Evolutionary conservation across 371 early-diverging fungal genomes (phyloP).

Genomic region (Rhizopus sp.): DNA sequence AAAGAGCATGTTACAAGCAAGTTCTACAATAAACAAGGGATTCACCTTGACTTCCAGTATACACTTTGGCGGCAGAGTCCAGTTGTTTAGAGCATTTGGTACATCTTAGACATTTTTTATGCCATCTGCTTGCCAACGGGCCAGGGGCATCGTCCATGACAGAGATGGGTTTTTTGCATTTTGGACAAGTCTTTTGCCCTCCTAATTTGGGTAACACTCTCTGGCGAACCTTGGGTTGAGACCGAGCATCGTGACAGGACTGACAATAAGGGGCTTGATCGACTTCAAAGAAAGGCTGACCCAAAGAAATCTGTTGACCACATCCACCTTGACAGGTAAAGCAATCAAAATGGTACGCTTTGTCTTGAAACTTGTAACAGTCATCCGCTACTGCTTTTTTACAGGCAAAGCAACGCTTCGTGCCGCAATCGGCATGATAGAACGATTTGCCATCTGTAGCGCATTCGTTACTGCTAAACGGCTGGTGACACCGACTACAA

Average conservation of each 20-base stretch:
- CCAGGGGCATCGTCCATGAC: constrained; percentile 62
- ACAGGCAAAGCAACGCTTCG: constrained; percentile 16
- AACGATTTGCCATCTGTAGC: constrained; percentile 46
- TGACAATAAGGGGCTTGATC: constrained; percentile 14
- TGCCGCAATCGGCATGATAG: constrained; percentile 50
- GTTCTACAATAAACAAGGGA: constrained; percentile 52
- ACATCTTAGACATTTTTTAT: constrained; percentile 62
- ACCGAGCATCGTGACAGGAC: constrained; percentile 8
- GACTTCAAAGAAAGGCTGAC: constrained; percentile 21
- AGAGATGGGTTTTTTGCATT: constrained; percentile 51
- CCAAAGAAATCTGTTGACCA: constrained; percentile 2
- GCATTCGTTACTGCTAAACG: constrained; percentile 65
- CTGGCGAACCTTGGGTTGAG: background rate
- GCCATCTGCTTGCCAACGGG: constrained; percentile 61
- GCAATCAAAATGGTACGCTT: constrained; percentile 24
- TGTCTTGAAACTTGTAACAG: constrained; percentile 16
- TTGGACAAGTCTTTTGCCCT: constrained; percentile 55
- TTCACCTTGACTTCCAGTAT: constrained; percentile 34
- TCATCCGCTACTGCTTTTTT: constrained; percentile 14
- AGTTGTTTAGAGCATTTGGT: constrained; percentile 54
- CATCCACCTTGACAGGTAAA: constrained; percentile 37
- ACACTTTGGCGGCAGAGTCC: constrained; percentile 58
- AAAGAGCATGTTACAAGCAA: constrained; percentile 24
- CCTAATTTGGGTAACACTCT: constrained; percentile 51
- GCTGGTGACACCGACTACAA: constrained; percentile 64